These are phyloP conservation scores for Hypoxylon fuscum DNA, from an alignment of 495 filamentous ascomycete species.

Conservation along the genomic window DNA sequence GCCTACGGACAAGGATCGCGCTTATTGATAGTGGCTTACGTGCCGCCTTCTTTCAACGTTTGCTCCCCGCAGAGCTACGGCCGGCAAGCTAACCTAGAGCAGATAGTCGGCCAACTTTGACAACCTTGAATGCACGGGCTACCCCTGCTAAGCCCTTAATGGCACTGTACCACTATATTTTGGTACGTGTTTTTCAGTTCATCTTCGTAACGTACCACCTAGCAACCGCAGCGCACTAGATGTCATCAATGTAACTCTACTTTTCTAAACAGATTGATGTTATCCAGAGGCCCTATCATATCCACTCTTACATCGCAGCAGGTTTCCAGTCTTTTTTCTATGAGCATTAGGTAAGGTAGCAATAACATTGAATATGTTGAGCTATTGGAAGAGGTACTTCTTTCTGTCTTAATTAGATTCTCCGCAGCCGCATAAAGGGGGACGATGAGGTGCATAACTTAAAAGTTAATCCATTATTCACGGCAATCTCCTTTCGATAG, in stretches of 20 bases:
- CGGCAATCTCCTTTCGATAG: slow-evolving; percentile 1
- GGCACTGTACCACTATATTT: neutral
- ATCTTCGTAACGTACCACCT: neutral
- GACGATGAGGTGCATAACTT: neutral
- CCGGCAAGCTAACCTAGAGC: neutral
- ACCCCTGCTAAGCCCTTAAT: neutral
- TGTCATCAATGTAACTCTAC: slow-evolving; percentile 6
- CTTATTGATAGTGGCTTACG: neutral
- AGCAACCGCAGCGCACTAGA: slow-evolving; percentile 20
- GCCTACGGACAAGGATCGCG: neutral
- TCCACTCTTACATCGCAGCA: too few relatives aligned
- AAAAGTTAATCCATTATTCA: neutral
- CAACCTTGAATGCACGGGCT: neutral
- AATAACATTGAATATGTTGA: too few relatives aligned
- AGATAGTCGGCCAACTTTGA: neutral
- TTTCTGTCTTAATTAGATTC: neutral
- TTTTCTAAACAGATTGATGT: neutral
- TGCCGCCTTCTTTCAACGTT: neutral
- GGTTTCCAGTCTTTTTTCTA: too few relatives aligned
- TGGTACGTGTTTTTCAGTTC: neutral
- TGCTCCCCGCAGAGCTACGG: neutral
- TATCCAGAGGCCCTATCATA: too few relatives aligned
- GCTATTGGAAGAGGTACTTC: too few relatives aligned
- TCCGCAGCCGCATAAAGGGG: neutral
- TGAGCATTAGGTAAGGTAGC: too few relatives aligned